Base-by-base conservation (phyloP, 257 asterid species). In the Solanum medicagineum region DNA sequence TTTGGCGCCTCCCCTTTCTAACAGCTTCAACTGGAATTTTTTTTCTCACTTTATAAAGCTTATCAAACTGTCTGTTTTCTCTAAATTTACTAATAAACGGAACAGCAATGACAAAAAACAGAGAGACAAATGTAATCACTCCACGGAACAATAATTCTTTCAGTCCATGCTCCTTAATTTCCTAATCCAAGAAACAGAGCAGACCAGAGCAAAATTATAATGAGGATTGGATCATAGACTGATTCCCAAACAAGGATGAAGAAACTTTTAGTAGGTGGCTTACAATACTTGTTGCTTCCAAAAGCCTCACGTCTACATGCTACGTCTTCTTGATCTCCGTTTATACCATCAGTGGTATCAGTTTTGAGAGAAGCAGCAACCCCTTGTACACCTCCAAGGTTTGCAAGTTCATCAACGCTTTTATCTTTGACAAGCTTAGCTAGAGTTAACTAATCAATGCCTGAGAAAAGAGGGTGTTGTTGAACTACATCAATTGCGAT, bases 71-170 rank as follows among this genome's bases (percentile, higher is more conserved):
- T 26, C 80, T 81, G 69, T 83, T 84, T 82, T 88, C 90, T 80
- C 91, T 85, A n/a, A 89, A 90, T 19, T 89, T 77, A 19, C 91
- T 87, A 1, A 80, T 13, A 4, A 91, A 86, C 7, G 93, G 88
- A 85, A 91, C 90, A 40, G 85, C 59, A 1, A 88, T 82, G 57
- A 86, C 88, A 54, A 88, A 90, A 51, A 89, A 86, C 29, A 16
- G 89, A 1, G 92, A 91, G 10, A 86, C 83, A 70, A 87, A 85
- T 47, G 84, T 88, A 74, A 91, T 84, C 80, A 89, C 91, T 57
- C 93, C 93, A 45, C 89, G 90, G 6, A 84, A 88, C 91, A 91
- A 91, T 81, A 90, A 88, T 69, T 81, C 90, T 49, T 86, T 81
- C 6, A 85, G 86, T 45, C 92, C 92, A 24, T 88, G 60, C 68